phyloP scores from a whole-genome alignment of 164 flowering plant genomes.

The Stephania cephalantha region DNA sequence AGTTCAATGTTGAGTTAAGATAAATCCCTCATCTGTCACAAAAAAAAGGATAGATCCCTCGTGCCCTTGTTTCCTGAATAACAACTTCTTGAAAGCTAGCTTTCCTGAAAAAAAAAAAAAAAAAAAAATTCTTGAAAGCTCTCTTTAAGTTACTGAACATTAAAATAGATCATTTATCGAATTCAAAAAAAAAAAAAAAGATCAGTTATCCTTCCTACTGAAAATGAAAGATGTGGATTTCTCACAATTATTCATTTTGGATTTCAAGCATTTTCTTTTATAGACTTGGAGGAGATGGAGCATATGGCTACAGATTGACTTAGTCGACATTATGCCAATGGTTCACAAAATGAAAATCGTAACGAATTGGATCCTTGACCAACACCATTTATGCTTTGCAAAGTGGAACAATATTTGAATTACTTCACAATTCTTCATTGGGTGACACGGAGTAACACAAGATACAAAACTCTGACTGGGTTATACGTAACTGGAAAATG shows the following conservation, averaged over 20 bases:
- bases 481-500: no score
- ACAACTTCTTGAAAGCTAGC: background rate
- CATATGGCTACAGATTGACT: no score
- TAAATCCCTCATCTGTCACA: background rate
- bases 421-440: background rate
- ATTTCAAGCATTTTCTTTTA: background rate
- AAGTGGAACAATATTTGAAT: background rate
- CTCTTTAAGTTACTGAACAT: background rate
- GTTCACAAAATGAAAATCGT: background rate
- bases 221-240: no score
- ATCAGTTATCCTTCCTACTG: background rate
- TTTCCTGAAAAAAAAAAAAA: no score
- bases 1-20: background rate
- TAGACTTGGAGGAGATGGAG: background rate
- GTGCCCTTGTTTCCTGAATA: background rate
- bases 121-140: background rate
- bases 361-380: background rate
- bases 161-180: background rate
- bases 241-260: background rate
- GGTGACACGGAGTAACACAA: background rate
- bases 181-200: no score
- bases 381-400: background rate
- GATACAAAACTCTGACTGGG: no score
- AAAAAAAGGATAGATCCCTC: background rate
- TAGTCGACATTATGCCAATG: background rate